Conservation (phyloP, 257 asterid genomes). For the Fraxinus cuspidata region DNA sequence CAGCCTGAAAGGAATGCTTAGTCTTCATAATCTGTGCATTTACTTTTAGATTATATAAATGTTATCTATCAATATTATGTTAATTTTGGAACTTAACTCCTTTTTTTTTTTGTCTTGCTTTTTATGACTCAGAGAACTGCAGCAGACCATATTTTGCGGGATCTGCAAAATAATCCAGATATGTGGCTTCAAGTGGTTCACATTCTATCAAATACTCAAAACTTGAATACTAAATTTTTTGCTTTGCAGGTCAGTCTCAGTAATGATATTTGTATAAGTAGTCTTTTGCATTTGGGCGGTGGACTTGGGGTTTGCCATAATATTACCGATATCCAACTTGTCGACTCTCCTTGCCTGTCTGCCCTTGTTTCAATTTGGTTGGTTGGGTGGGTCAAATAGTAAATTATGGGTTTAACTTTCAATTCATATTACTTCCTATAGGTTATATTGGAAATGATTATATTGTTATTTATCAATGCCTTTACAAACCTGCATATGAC, state of each 20-base stretch:
- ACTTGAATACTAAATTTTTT: constrained; percentile 82
- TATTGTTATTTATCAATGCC: neutral
- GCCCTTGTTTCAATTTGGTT: neutral
- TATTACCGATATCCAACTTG: neutral
- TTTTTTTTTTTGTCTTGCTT: constrained; percentile 15
- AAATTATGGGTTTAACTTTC: neutral
- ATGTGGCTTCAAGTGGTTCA: constrained; percentile 99
- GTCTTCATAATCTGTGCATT: neutral
- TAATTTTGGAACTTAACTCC: neutral
- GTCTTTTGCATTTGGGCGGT: neutral
- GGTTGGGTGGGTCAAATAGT: neutral
- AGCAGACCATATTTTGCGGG: constrained; percentile 91
- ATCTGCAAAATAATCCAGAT: constrained; percentile 87
- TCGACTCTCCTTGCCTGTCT: constrained; percentile 3
- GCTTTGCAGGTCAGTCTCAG: constrained; percentile 77
- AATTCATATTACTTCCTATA: neutral
- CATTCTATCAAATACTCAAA: constrained; percentile 77
- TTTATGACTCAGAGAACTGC: constrained; percentile 69
- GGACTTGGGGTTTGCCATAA: constrained; percentile 7
- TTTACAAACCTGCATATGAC: neutral
- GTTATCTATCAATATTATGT: neutral
- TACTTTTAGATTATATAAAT: neutral
- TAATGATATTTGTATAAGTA: neutral
- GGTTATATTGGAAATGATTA: neutral
- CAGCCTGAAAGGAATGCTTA: neutral